Base-by-base conservation (phyloP, 2,329 filamentous ascomycete species). In the Cercospora sesami region DNA sequence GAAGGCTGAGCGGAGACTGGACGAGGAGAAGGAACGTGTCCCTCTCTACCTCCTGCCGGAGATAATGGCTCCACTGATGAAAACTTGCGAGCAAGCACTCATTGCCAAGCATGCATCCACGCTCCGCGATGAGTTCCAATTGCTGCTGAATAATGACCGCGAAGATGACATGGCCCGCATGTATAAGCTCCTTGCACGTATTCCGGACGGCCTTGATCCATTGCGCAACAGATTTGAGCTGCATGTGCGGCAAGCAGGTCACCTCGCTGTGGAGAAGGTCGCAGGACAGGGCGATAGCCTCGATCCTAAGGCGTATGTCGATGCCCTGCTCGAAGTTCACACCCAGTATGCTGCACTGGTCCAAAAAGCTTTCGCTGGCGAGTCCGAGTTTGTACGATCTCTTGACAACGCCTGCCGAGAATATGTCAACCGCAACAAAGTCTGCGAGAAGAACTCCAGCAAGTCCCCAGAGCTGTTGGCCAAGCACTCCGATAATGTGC, bases 341-440 rank as follows among this genome's bases (percentile, higher is more conserved):
- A 92, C 91, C 0, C 91, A 96, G 76, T 99, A 99, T 78, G 91
- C 94, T 75, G 90, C 89, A 42, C 86, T 99, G 63, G 95, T 99
- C 31, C 93, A 96, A 82, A 88, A 90, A 59, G 94, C 95, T 1
- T 99, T 99, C 81, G 91, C 90, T 69, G 94, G 96, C 70, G 95
- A 99, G 80, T 93, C 95, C 0, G 95, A 99, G 77, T 99, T 99
- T 76, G 97, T 97, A 3, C 87, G 95, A 64, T 97, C 94, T 3
- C 84, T 99, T 30, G 95, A 99, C 76, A 99, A 98, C 78, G 95
- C 95, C 18, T 99, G 95, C 82, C 89, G 94, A 72, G 95, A 99
- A 78, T 99, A 98, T 77, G 95, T 99, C 79, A 99, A 99, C 81
- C 89, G 95, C 69, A 99, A 99, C 80, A 92, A 94, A 75, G 91